Evolutionary conservation across 75 land plant genomes (phyloP).

Genomic region (Pinus taeda): DNA sequence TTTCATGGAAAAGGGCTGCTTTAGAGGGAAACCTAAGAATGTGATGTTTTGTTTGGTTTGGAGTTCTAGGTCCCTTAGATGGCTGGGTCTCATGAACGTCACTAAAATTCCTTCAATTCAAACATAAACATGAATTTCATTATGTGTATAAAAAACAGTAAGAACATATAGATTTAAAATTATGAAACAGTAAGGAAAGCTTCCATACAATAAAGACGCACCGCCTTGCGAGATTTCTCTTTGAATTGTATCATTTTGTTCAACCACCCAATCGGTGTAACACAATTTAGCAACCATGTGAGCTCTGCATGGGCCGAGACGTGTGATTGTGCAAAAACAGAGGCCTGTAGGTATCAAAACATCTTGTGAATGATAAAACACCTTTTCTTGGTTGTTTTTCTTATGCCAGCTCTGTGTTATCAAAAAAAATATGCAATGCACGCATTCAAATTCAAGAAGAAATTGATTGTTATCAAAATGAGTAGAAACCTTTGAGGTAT

Average conservation of each 20-base stretch:
- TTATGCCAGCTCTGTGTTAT: neutral
- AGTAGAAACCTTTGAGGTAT: slow-evolving; percentile 70
- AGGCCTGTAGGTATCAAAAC: slow-evolving; percentile 51
- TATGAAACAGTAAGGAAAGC: neutral
- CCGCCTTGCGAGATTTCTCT: slow-evolving; percentile 92
- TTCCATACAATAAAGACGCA: slow-evolving; percentile 31
- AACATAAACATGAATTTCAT: neutral
- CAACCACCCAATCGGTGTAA: slow-evolving; percentile 91
- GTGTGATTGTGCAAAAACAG: slow-evolving; percentile 93
- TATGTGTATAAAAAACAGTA: neutral
- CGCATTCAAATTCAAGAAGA: neutral
- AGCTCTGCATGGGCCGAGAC: slow-evolving; percentile 92
- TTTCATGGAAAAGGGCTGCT: too few species aligned
- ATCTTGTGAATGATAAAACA: neutral
- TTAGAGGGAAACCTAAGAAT: too few species aligned
- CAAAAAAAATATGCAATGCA: neutral
- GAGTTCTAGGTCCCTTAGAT: too few species aligned
- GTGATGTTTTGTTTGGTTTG: too few species aligned
- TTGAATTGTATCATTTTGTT: slow-evolving; percentile 95
- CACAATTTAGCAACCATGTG: slow-evolving; percentile 89
- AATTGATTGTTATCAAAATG: neutral
- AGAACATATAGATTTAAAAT: neutral
- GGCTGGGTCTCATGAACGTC: too few species aligned
- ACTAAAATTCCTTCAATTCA: too few species aligned
- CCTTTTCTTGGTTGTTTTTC: neutral